Evolutionary conservation across 2,329 filamentous ascomycete species (phyloP).

Genomic region (Ilyonectria robusta): DNA sequence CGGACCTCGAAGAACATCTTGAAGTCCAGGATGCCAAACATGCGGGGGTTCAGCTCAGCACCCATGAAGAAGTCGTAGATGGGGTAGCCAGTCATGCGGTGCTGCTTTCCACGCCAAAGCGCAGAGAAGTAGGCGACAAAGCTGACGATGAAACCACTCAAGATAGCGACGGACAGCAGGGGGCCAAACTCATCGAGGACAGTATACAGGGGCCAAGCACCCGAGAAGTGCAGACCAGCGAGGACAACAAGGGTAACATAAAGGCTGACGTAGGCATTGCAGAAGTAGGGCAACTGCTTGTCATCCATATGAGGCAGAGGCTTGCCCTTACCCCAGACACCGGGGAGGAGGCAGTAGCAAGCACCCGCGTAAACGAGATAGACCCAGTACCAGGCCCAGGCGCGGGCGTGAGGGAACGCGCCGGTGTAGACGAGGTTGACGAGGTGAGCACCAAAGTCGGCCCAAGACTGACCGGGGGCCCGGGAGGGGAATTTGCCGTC

Average conservation of each 20-base stretch:
- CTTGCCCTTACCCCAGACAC: constrained; percentile 90
- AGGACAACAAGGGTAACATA: constrained; percentile 86
- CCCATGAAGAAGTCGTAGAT: constrained; percentile 97
- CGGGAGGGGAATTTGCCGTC: constrained; percentile 84
- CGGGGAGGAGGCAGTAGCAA: constrained; percentile 88
- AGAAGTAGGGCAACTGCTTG: constrained; percentile 94
- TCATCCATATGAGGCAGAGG: constrained; percentile 85
- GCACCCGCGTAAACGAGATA: constrained; percentile 89
- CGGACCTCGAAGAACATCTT: constrained; percentile 98
- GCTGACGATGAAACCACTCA: constrained; percentile 88
- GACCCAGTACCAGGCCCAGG: constrained; percentile 95
- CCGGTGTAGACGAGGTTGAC: constrained; percentile 82
- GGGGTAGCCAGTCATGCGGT: constrained; percentile 90
- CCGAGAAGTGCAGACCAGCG: constrained; percentile 82
- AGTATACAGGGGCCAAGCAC: constrained; percentile 90
- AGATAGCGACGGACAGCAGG: constrained; percentile 91
- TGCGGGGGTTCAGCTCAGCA: constrained; percentile 87
- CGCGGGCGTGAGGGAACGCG: constrained; percentile 85
- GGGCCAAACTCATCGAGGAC: constrained; percentile 96
- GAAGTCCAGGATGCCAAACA: constrained; percentile 90
- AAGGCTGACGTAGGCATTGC: constrained; percentile 89
- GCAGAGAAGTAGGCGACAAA: constrained; percentile 91
- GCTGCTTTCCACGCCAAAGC: constrained; percentile 82
- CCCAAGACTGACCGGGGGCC: constrained; percentile 73
- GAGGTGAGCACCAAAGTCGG: constrained; percentile 81